Percentiles rank a stretch among this genome's conserved stretches.
Conservation (phyloP, 1,284 basidiomycete genomes). For the Ceratobasidium sp. region DNA sequence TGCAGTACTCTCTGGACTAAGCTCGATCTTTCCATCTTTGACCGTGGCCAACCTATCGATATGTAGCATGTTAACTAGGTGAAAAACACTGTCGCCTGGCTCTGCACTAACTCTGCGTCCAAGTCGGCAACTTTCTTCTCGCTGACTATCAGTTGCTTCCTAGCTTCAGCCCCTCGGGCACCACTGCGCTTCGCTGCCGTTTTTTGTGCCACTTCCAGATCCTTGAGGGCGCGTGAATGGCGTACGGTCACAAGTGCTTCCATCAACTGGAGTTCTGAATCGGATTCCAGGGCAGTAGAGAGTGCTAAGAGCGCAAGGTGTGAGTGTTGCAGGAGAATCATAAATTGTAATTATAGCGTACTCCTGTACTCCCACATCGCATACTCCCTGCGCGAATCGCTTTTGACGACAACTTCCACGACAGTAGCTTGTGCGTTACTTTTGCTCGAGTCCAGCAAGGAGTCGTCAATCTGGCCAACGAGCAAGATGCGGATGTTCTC, state of each 20-base stretch:
- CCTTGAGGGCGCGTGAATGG: slow-evolving; percentile 49
- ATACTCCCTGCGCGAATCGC: slow-evolving; percentile 48
- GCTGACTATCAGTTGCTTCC: slow-evolving; percentile 61
- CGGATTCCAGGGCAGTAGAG: slow-evolving; percentile 48
- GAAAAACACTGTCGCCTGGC: background rate
- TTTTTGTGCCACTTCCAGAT: slow-evolving; percentile 59
- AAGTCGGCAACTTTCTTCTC: slow-evolving; percentile 55
- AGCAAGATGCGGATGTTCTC: slow-evolving; percentile 60
- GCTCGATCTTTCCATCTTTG: slow-evolving; percentile 2
- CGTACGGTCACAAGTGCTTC: slow-evolving; percentile 46
- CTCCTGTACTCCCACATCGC: slow-evolving; percentile 47
- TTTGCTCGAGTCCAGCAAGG: slow-evolving; percentile 45
- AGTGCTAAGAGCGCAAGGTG: slow-evolving; percentile 43
- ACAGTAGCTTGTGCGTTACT: slow-evolving; percentile 43
- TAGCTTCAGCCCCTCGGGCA: slow-evolving; percentile 64
- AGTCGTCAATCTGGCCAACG: slow-evolving; percentile 59
- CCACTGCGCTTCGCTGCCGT: slow-evolving; percentile 66
- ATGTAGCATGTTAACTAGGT: background rate
- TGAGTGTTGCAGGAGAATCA: background rate
- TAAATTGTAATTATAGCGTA: slow-evolving; percentile 42
- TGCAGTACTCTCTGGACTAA: slow-evolving; percentile 44
- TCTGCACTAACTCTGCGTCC: slow-evolving; percentile 46
- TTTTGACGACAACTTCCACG: slow-evolving; percentile 51
- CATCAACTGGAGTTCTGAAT: slow-evolving; percentile 44
- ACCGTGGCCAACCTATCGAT: background rate